These are phyloP conservation scores for Hyphodiscus hymeniophilus DNA, from an alignment of 495 filamentous ascomycete species.

Conservation along the genomic window DNA sequence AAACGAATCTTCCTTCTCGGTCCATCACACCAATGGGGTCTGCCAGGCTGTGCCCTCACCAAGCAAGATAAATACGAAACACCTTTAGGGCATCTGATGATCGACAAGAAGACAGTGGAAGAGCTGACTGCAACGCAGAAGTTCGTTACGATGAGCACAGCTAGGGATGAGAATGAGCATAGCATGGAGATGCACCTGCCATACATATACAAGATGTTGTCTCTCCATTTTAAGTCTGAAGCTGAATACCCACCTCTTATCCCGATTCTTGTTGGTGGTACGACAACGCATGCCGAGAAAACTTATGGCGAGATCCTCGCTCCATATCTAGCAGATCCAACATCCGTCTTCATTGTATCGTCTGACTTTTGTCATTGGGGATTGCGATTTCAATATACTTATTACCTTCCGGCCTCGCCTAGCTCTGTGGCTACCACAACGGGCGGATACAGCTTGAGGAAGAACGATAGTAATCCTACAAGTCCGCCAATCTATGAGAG, in stretches of 20 bases:
- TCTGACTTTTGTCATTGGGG: slow-evolving; percentile 99
- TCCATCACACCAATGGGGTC: slow-evolving; percentile 82
- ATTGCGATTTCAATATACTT: slow-evolving; percentile 74
- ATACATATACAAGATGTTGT: slow-evolving; percentile 80
- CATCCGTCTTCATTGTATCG: slow-evolving; percentile 76
- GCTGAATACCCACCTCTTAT: slow-evolving; percentile 63
- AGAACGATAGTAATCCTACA: slow-evolving; percentile 32
- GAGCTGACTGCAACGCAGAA: slow-evolving; percentile 51
- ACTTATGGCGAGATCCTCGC: slow-evolving; percentile 64
- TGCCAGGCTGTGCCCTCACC: slow-evolving; percentile 70
- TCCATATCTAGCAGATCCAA: slow-evolving; percentile 67
- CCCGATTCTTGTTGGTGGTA: slow-evolving; percentile 84
- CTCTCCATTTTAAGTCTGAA: slow-evolving; percentile 39
- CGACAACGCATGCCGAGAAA: slow-evolving; percentile 55
- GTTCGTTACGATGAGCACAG: slow-evolving; percentile 66
- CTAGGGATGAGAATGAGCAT: slow-evolving; percentile 79
- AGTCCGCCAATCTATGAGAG: slow-evolving; percentile 70
- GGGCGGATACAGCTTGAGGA: slow-evolving; percentile 31
- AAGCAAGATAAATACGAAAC: slow-evolving; percentile 70
- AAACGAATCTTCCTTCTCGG: slow-evolving; percentile 93
- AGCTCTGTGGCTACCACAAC: neutral
- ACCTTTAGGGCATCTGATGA: slow-evolving; percentile 69
- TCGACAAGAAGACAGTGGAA: slow-evolving; percentile 61
- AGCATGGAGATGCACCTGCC: slow-evolving; percentile 96
- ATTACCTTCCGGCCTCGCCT: slow-evolving; percentile 47